Evolutionary conservation across 345 rosid species (phyloP).

Genomic region (Pistacia integerrima): DNA sequence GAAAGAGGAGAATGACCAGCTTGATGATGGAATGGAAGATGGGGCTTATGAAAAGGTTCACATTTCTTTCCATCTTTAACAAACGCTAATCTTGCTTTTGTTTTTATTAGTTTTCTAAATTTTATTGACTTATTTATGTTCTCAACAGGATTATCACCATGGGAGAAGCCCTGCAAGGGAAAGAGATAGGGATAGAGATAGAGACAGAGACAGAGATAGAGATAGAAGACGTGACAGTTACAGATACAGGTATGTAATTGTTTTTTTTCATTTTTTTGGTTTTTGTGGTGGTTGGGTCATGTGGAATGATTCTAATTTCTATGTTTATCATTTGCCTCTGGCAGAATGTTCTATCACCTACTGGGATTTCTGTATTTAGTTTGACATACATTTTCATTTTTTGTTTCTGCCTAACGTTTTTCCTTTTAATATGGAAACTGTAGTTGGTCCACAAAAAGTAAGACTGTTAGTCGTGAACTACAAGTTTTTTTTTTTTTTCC

Average conservation of each 20-base stretch:
- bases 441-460: too few species aligned
- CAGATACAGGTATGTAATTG: conserved; percentile 59
- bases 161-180: conserved; percentile 81
- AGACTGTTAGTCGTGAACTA: not conserved
- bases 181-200: conserved; percentile 77
- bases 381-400: not conserved
- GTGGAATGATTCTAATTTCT: not conserved
- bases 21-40: conserved; percentile 55
- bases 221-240: conserved; percentile 74
- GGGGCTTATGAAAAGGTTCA: conserved; percentile 65
- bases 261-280: not conserved
- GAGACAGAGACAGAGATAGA: conserved; percentile 65
- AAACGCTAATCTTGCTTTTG: not conserved
- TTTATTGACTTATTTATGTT: not conserved
- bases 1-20: conserved; percentile 76
- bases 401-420: not conserved
- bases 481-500: not conserved
- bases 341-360: not conserved
- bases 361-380: not conserved
- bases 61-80: not conserved
- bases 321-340: not conserved
- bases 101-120: not conserved
- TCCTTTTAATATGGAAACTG: not conserved
- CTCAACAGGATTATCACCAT: conserved; percentile 67
- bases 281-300: not conserved